These are phyloP conservation scores for Schizophyllum commune DNA, from an alignment of 1,284 basidiomycete genomes.

Conservation along the genomic window DNA sequence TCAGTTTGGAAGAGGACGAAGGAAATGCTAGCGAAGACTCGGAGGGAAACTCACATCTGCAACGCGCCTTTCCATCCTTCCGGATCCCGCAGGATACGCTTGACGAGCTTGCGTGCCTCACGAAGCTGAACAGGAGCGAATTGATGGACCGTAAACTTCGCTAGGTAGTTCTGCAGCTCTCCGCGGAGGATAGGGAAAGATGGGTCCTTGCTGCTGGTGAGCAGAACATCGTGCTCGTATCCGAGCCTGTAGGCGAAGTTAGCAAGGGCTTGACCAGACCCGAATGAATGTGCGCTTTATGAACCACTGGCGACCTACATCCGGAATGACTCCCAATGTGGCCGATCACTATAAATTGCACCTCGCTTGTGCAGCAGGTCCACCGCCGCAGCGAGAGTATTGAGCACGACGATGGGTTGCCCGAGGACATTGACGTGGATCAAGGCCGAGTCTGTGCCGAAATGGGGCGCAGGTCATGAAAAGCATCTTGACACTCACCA, in stretches of 20 bases:
- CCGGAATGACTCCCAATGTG: neutral
- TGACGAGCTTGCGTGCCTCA: neutral
- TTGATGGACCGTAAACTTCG: neutral
- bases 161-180: neutral
- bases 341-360: slow-evolving; percentile 11
- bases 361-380: slow-evolving; percentile 12
- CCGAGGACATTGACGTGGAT: slow-evolving; percentile 6
- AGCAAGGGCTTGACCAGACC: no score
- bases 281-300: no score
- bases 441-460: neutral
- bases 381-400: slow-evolving; percentile 6
- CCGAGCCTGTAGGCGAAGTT: neutral
- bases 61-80: neutral
- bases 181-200: neutral
- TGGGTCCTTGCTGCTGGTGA: neutral
- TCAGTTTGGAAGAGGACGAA: no score
- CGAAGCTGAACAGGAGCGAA: neutral
- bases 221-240: neutral
- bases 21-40: no score
- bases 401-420: slow-evolving; percentile 11
- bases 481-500: neutral
- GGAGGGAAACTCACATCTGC: no score
- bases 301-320: no score
- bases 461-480: neutral
- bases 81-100: neutral